Evolutionary conservation across 768 basidiomycete genomes (phyloP), one percentile per base, ranked within the genome.

Genomic region (Panus rudis): DNA sequence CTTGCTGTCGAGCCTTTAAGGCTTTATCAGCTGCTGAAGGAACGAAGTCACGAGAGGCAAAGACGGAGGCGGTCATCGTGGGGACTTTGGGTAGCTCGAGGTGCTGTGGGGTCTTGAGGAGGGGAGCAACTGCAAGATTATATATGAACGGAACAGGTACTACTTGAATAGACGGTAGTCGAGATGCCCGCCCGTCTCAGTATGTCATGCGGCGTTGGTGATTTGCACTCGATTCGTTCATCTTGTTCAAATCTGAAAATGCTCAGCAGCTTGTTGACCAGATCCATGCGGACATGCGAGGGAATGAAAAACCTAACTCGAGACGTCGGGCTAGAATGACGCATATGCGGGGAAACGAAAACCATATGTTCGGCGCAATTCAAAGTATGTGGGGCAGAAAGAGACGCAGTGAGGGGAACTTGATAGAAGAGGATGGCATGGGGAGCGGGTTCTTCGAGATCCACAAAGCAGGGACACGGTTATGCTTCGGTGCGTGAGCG

Each of bases 21-120:
- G 44, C 49, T 24, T 61, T 59, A 51, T 70, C 67, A 16, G 67
- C 67, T 20, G 58, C 45, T 21, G 62, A 56, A 37, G 63, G 56
- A 40, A 37, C 40, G 49, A 48, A 52, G 11, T 25, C 32, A 42
- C 48, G 52, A 14, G 42, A 40, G 23, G 42, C 46, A 32, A 53
- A 34, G 27, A 45, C 19, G 20, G 28, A 43, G 42, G 19, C 43
- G 42, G 41, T 22, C n/a, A n/a, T n/a, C n/a, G n/a, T n/a, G n/a
- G n/a, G 46, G 27, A 41, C 23, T 50, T 46, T 49, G 26, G 38
- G 28, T 27, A 31, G 25, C 25, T 33, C 11, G 39, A 30, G 28
- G 23, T 24, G 25, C 24, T 22, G 28, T 30, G 41, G 34, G 32
- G 24, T 25, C 43, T 41, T 40, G 27, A 45, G 46, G 48, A 42